These are phyloP conservation scores for Sextonia rubra DNA, from an alignment of 164 flowering plant species.

Conservation along the genomic window DNA sequence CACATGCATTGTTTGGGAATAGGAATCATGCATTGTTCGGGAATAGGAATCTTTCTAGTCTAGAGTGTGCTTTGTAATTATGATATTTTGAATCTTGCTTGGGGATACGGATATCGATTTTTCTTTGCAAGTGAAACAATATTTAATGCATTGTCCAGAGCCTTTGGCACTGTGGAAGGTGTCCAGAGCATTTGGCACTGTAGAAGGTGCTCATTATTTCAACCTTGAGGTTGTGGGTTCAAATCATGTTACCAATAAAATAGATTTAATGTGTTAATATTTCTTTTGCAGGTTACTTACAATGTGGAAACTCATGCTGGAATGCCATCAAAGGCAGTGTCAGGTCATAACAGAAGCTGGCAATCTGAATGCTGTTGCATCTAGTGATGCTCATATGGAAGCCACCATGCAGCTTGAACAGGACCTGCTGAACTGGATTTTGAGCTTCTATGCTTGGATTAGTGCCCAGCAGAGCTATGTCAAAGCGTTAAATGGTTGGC, in stretches of 20 bases:
- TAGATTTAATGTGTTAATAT: not conserved
- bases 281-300: conserved; percentile 31
- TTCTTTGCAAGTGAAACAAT: too few species aligned
- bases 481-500: conserved; percentile 55
- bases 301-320: conserved; percentile 68
- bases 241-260: not conserved
- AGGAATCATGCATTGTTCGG: too few species aligned
- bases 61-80: too few species aligned
- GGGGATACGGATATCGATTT: too few species aligned
- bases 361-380: conserved; percentile 26
- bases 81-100: too few species aligned
- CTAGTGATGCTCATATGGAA: conserved; percentile 29
- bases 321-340: conserved; percentile 46
- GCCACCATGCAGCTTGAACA: conserved; percentile 30
- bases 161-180: too few species aligned
- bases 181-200: too few species aligned
- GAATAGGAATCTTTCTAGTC: too few species aligned
- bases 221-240: too few species aligned
- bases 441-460: conserved; percentile 43
- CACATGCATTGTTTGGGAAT: too few species aligned
- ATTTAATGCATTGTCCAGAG: too few species aligned
- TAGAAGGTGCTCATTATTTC: too few species aligned
- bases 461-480: conserved; percentile 40
- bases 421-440: conserved; percentile 43
- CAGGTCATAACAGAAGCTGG: conserved; percentile 36